Conservation (phyloP, 495 filamentous ascomycete species). For the Pseudomonodictys pantanalensis region DNA sequence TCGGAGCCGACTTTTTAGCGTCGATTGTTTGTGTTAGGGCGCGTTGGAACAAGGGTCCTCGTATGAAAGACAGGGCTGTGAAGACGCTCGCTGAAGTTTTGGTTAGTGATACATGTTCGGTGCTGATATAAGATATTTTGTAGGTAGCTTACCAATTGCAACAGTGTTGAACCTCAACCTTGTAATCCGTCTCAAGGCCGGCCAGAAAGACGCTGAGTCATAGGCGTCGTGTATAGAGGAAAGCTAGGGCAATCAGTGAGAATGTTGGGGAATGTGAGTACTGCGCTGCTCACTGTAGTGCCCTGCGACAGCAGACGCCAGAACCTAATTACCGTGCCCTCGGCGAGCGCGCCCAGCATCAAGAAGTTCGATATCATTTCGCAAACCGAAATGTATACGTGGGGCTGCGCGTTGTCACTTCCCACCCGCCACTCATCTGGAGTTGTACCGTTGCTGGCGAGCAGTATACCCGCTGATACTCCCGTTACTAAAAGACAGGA, state of each 20-base stretch:
- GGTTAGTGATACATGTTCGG: no score
- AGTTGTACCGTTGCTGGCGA: slow-evolving; percentile 14
- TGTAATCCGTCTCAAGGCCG: slow-evolving; percentile 9
- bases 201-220: slow-evolving; percentile 13
- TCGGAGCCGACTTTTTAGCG: not conserved
- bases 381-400: slow-evolving; percentile 24
- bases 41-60: slow-evolving; percentile 28
- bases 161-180: slow-evolving; percentile 19
- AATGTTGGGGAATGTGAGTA: not conserved
- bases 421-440: slow-evolving; percentile 13
- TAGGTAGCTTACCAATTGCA: slow-evolving; percentile 13
- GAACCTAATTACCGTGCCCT: slow-evolving; percentile 18
- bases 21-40: slow-evolving; percentile 3
- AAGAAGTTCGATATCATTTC: slow-evolving; percentile 23
- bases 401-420: slow-evolving; percentile 19
- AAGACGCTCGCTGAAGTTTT: slow-evolving; percentile 14
- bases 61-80: slow-evolving; percentile 2
- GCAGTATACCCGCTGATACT: slow-evolving; percentile 18
- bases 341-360: slow-evolving; percentile 13
- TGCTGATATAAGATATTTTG: not conserved
- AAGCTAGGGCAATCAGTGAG: slow-evolving; percentile 3
- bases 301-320: slow-evolving; percentile 20
- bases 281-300: slow-evolving; percentile 7
- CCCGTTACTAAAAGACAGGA: slow-evolving; percentile 19
- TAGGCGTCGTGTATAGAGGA: slow-evolving; percentile 16